phyloP scores from a whole-genome alignment of 228 moss, liverwort and hornwort genomes.

The Sphagnum magellanicum region DNA sequence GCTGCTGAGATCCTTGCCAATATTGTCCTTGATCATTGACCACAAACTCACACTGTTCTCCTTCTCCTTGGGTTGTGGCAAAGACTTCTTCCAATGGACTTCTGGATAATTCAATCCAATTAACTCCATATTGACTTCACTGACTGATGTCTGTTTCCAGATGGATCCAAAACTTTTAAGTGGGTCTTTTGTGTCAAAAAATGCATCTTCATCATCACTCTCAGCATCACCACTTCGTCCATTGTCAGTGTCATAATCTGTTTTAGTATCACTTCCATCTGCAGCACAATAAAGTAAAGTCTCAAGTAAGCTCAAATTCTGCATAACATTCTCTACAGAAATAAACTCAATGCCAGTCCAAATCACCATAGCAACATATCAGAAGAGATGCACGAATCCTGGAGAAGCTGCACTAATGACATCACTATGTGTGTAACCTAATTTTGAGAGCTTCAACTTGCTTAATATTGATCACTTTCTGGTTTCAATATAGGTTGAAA shows the following conservation, averaged over 20 bases:
- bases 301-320: no score
- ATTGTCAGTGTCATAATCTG: conserved; percentile 69
- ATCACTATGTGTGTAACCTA: no score
- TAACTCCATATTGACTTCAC: conserved; percentile 70
- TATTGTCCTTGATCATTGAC: conserved; percentile 98
- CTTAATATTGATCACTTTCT: no score
- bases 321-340: no score
- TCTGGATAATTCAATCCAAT: conserved; percentile 88
- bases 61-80: conserved; percentile 93
- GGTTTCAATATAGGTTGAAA: no score
- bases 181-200: conserved; percentile 89
- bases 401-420: no score
- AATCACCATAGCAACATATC: no score
- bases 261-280: conserved; percentile 85
- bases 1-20: conserved; percentile 98
- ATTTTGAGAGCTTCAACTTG: no score
- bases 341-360: no score
- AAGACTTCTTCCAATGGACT: conserved; percentile 53
- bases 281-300: background rate
- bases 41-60: conserved; percentile 98
- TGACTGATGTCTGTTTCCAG: conserved; percentile 16
- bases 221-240: conserved; percentile 65
- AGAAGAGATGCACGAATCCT: no score
- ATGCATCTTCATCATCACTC: conserved; percentile 89
- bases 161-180: conserved; percentile 18